These are phyloP conservation scores for Hypoxylon perforatum DNA, from an alignment of 495 filamentous ascomycete genomes.

Conservation along the genomic window DNA sequence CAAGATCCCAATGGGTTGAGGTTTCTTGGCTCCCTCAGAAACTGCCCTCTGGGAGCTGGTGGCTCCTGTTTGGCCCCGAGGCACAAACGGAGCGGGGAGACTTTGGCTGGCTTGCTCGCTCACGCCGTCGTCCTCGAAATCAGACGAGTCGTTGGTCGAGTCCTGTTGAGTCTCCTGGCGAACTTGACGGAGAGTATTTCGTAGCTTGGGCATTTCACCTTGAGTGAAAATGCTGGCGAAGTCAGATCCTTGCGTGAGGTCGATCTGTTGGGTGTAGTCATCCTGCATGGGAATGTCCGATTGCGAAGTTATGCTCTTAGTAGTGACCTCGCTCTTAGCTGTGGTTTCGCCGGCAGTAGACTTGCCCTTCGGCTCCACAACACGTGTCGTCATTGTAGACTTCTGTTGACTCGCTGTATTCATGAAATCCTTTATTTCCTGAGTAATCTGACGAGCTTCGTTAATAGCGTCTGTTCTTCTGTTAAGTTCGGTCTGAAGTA, in stretches of 20 bases:
- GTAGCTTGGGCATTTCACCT: slow-evolving; percentile 51
- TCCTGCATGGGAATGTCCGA: slow-evolving; percentile 53
- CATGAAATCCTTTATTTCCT: slow-evolving; percentile 49
- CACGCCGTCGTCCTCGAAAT: slow-evolving; percentile 35
- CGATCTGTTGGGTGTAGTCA: slow-evolving; percentile 55
- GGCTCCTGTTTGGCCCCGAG: slow-evolving; percentile 33
- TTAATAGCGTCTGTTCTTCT: slow-evolving; percentile 33
- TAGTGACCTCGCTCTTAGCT: slow-evolving; percentile 46
- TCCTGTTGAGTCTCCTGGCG: slow-evolving; percentile 39
- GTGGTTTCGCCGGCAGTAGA: slow-evolving; percentile 39
- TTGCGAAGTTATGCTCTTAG: slow-evolving; percentile 44
- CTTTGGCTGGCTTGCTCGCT: slow-evolving; percentile 35
- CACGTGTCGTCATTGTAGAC: slow-evolving; percentile 49
- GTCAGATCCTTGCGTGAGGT: slow-evolving; percentile 55
- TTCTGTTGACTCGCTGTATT: slow-evolving; percentile 46
- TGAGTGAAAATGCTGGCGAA: slow-evolving; percentile 54
- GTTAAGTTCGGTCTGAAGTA: slow-evolving; percentile 36
- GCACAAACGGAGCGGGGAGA: slow-evolving; percentile 17
- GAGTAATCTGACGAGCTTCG: slow-evolving; percentile 40
- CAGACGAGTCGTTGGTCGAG: slow-evolving; percentile 15
- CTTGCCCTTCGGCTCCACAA: slow-evolving; percentile 50
- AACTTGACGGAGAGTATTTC: slow-evolving; percentile 50
- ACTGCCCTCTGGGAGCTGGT: slow-evolving; percentile 29
- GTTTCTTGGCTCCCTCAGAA: slow-evolving; percentile 42
- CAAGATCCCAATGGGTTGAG: slow-evolving; percentile 52